phyloP scores from a whole-genome alignment of 1,139 yeast species.

The Lodderomyces theae region DNA sequence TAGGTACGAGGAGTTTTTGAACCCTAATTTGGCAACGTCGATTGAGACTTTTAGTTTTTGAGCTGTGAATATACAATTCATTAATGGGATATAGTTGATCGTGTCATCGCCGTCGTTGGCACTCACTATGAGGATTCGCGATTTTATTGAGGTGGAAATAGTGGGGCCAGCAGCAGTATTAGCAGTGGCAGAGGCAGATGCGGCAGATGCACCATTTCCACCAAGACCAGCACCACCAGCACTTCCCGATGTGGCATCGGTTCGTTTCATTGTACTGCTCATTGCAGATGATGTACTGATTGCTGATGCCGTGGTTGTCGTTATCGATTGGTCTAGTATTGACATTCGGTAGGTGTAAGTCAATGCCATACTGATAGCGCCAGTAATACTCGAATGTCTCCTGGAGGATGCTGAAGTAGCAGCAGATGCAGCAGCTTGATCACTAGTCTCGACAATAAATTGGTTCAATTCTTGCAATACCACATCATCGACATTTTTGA shows the following conservation, averaged over 20 bases:
- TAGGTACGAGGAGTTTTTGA: constrained; percentile 68
- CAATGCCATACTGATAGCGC: constrained; percentile 76
- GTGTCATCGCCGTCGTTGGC: constrained; percentile 70
- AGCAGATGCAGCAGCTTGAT: not conserved
- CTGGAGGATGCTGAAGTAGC: too few relatives aligned
- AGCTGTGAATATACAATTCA: constrained; percentile 96
- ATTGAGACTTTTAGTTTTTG: constrained; percentile 88
- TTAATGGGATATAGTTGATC: constrained; percentile 83
- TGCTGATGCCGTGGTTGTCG: constrained; percentile 49
- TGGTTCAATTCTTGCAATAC: constrained; percentile 61
- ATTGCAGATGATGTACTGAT: constrained; percentile 27
- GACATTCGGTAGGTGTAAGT: constrained; percentile 74
- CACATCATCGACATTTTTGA: constrained; percentile 74
- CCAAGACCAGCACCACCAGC: too few relatives aligned
- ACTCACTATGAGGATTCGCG: constrained; percentile 72
- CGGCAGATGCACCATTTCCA: constrained; percentile 14
- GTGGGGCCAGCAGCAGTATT: constrained; percentile 2
- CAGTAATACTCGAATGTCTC: constrained; percentile 51
- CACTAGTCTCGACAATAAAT: constrained; percentile 35
- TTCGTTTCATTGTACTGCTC: not conserved
- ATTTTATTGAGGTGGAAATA: constrained; percentile 45
- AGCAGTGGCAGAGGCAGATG: constrained; percentile 4
- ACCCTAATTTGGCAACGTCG: constrained; percentile 84
- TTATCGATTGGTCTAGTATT: constrained; percentile 47
- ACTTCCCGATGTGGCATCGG: constrained; percentile 12